Evolutionary conservation across 169 alveolate species (phyloP).

Genomic region (Plasmodium relictum): DNA sequence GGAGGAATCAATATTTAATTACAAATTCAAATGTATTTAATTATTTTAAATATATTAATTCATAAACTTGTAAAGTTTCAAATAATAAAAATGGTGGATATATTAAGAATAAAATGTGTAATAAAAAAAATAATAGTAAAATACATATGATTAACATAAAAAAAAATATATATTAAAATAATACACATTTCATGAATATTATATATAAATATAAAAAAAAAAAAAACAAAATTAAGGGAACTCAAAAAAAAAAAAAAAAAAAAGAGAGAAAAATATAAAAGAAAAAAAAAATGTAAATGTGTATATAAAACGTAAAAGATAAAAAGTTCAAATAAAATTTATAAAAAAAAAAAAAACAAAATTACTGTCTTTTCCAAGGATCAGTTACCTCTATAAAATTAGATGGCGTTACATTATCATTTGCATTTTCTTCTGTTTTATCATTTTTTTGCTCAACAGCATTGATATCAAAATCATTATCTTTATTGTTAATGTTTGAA

Average conservation of each 20-base stretch:
- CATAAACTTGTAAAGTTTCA: constrained; percentile 54
- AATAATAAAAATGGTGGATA: constrained; percentile 15
- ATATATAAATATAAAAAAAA: not conserved
- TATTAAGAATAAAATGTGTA: not conserved
- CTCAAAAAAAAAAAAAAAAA: not conserved
- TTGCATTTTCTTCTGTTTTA: constrained; percentile 5
- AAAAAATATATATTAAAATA: not conserved
- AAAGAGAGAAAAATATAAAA: not conserved
- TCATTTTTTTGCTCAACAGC: constrained; percentile 5
- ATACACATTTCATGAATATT: not conserved
- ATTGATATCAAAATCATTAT: constrained; percentile 19
- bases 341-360: not conserved
- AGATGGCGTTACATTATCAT: not conserved
- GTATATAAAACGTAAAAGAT: not conserved
- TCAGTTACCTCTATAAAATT: constrained; percentile 15
- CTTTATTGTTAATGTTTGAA: not conserved
- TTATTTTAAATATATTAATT: constrained; percentile 43
- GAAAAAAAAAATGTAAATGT: not conserved
- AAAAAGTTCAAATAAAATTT: no score
- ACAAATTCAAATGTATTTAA: constrained; percentile 64
- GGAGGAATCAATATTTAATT: constrained; percentile 42
- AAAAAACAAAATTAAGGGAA: not conserved
- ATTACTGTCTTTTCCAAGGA: not conserved
- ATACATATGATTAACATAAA: not conserved
- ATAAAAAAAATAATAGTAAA: not conserved